Evolutionary conservation across 1,284 basidiomycete species (phyloP).

Genomic region (Sphagnurus paluster): DNA sequence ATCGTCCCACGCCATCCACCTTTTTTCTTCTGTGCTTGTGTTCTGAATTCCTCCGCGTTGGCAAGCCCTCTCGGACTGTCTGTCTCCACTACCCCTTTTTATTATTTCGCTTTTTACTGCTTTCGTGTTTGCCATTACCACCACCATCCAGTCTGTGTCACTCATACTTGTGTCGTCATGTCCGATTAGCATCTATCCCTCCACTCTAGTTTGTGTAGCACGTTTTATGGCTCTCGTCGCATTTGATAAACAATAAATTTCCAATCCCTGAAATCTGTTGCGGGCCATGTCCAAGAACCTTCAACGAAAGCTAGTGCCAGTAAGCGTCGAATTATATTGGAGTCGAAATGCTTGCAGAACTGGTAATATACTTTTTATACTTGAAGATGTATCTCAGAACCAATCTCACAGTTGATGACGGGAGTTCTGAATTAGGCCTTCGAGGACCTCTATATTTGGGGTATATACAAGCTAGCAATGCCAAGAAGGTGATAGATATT

Average conservation of each 20-base stretch:
- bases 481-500: no score
- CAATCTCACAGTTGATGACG: no score
- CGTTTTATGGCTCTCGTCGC: slow-evolving; percentile 24
- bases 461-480: no score
- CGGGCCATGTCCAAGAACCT: no score
- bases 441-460: no score
- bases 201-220: slow-evolving; percentile 26
- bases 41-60: neutral
- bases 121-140: slow-evolving; percentile 2
- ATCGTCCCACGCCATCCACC: no score
- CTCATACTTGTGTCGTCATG: slow-evolving; percentile 17
- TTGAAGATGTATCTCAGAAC: no score
- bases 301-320: no score
- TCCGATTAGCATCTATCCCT: slow-evolving; percentile 23
- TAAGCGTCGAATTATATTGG: no score
- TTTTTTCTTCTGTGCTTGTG: neutral
- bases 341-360: no score
- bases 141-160: slow-evolving; percentile 3
- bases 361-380: no score
- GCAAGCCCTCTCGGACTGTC: neutral
- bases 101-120: neutral
- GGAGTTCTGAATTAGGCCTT: no score
- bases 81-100: neutral
- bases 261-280: slow-evolving; percentile 6
- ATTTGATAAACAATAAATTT: slow-evolving; percentile 18